phyloP scores from a whole-genome alignment of 768 basidiomycete species.

The Auricularia sp. region DNA sequence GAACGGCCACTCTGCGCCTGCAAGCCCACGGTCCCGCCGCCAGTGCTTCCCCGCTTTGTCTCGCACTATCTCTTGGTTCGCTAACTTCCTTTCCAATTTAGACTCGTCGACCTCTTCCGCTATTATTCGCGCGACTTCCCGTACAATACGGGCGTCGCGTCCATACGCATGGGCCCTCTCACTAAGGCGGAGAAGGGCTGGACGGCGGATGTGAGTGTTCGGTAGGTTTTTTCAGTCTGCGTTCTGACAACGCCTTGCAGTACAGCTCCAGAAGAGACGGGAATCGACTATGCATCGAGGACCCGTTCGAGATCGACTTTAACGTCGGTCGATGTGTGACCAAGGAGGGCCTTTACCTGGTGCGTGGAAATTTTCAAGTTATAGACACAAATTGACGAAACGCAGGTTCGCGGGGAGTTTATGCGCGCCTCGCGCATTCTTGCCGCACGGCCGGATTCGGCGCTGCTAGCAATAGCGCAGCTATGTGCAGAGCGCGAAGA shows the following conservation, averaged over 20 bases:
- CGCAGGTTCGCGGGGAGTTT: slow-evolving; percentile 93
- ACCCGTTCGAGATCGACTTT: slow-evolving; percentile 94
- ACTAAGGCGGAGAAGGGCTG: slow-evolving; percentile 92
- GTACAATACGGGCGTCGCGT: slow-evolving; percentile 86
- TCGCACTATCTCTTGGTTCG: background rate
- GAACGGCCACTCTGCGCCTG: background rate
- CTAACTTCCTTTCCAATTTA: slow-evolving; percentile 23
- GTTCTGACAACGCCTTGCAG: slow-evolving; percentile 27
- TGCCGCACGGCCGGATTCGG: slow-evolving; percentile 66
- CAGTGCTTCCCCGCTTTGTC: background rate
- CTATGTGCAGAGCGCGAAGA: slow-evolving; percentile 85
- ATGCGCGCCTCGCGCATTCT: slow-evolving; percentile 91
- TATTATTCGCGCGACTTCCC: slow-evolving; percentile 90
- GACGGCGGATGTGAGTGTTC: slow-evolving; percentile 73
- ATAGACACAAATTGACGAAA: background rate
- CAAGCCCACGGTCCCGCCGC: background rate
- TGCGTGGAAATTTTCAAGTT: slow-evolving; percentile 25
- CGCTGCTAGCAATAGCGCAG: slow-evolving; percentile 72
- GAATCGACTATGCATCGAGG: slow-evolving; percentile 96
- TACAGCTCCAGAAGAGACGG: slow-evolving; percentile 66
- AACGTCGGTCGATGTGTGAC: slow-evolving; percentile 97
- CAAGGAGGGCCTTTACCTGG: slow-evolving; percentile 90
- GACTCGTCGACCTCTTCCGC: slow-evolving; percentile 95
- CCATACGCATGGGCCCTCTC: slow-evolving; percentile 78
- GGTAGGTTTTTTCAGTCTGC: background rate